Percentiles rank a stretch among this genome's conserved stretches.
Conservation (phyloP, 805 yeast genomes). For the Myxozyma sirexii region DNA sequence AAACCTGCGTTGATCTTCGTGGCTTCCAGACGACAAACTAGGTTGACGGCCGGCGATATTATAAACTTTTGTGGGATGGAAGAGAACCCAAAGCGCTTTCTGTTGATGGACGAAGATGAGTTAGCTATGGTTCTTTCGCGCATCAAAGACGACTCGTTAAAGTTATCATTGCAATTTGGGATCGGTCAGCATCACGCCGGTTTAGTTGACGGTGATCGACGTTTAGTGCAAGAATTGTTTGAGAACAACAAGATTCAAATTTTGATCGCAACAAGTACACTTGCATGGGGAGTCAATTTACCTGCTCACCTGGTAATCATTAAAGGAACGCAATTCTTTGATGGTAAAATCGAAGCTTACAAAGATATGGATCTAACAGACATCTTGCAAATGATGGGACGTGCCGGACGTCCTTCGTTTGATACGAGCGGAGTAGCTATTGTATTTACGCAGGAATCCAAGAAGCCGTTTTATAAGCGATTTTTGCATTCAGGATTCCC, state of each 20-base stretch:
- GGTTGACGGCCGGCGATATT: conserved; percentile 76
- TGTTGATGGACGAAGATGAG: conserved; percentile 67
- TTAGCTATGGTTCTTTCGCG: conserved; percentile 51
- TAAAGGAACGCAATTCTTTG: conserved; percentile 73
- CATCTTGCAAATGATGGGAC: conserved; percentile 81
- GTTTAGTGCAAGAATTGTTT: conserved; percentile 68
- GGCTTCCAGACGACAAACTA: conserved; percentile 79
- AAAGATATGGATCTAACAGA: conserved; percentile 82
- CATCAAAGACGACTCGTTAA: conserved; percentile 83
- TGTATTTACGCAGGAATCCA: conserved; percentile 73
- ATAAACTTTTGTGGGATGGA: conserved; percentile 80
- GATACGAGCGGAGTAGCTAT: conserved; percentile 79
- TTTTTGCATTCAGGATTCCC: conserved; percentile 80
- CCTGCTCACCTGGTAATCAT: conserved; percentile 80
- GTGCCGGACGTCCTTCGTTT: conserved; percentile 82
- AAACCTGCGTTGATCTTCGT: conserved; percentile 86
- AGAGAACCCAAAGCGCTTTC: conserved; percentile 70
- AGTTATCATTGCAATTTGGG: conserved; percentile 73
- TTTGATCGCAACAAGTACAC: conserved; percentile 75
- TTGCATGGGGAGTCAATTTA: conserved; percentile 85
- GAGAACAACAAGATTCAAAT: conserved; percentile 72
- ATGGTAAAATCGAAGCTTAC: conserved; percentile 61
- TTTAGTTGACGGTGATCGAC: conserved; percentile 70
- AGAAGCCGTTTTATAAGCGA: conserved; percentile 75
- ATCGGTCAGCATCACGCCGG: conserved; percentile 86